These are phyloP conservation scores for Trypanosoma mega DNA, from an alignment of 208 protist genomes.

Conservation along the genomic window DNA sequence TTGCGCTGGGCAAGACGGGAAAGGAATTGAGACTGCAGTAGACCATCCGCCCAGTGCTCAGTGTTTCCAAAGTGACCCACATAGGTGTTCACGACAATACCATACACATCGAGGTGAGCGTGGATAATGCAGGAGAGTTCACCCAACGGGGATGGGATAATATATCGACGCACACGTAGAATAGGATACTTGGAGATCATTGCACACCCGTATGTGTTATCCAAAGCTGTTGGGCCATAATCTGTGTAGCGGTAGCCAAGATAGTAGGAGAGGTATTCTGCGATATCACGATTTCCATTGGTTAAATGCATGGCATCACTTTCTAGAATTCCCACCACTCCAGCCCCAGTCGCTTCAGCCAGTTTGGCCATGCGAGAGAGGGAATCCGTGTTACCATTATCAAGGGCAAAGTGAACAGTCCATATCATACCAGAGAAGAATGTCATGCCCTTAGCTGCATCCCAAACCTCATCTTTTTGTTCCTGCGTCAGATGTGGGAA, in stretches of 20 bases:
- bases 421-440: slow-evolving; percentile 81
- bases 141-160: slow-evolving; percentile 69
- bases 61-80: slow-evolving; percentile 87
- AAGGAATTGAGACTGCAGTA: slow-evolving; percentile 83
- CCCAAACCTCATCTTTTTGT: slow-evolving; percentile 45
- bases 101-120: slow-evolving; percentile 68
- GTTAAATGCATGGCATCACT: slow-evolving; percentile 71
- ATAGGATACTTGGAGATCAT: slow-evolving; percentile 81
- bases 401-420: slow-evolving; percentile 78
- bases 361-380: slow-evolving; percentile 50
- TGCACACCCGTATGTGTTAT: slow-evolving; percentile 83
- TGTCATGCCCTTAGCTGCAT: slow-evolving; percentile 64
- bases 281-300: slow-evolving; percentile 75
- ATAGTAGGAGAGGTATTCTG: slow-evolving; percentile 77
- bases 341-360: slow-evolving; percentile 38
- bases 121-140: slow-evolving; percentile 72
- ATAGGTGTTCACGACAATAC: slow-evolving; percentile 61
- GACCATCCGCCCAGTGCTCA: slow-evolving; percentile 77
- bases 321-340: slow-evolving; percentile 70
- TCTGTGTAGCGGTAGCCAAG: slow-evolving; percentile 73
- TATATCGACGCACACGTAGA: slow-evolving; percentile 55
- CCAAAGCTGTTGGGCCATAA: slow-evolving; percentile 70
- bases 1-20: slow-evolving; percentile 42
- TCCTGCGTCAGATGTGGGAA: slow-evolving; percentile 9
- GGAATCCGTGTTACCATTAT: slow-evolving; percentile 80